Conservation (phyloP, 441 rosid genomes). For the Hura crepitans region DNA sequence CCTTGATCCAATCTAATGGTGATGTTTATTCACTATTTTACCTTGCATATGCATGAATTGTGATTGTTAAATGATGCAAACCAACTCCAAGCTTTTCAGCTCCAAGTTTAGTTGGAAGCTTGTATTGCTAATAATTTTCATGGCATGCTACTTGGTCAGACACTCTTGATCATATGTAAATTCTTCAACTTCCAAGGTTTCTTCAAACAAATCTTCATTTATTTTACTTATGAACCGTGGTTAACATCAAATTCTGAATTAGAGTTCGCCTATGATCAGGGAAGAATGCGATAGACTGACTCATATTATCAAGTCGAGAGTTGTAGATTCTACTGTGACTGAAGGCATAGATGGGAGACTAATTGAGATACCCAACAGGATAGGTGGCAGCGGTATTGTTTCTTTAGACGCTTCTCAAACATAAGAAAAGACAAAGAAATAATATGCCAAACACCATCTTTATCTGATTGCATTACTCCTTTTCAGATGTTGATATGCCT, state of each 20-base stretch:
- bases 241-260: constrained; percentile 23
- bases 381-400: constrained; percentile 41
- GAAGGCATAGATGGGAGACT: constrained; percentile 29
- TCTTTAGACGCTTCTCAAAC: constrained; percentile 27
- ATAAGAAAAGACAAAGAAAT: constrained; percentile 9
- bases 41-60: constrained; percentile 11
- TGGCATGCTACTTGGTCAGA: not conserved
- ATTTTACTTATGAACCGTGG: constrained; percentile 1
- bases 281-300: constrained; percentile 73
- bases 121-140: constrained; percentile 6
- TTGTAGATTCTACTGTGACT: constrained; percentile 39
- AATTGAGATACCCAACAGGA: constrained; percentile 25
- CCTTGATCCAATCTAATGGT: not conserved
- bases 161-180: not conserved
- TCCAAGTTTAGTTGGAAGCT: constrained; percentile 14
- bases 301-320: constrained; percentile 67
- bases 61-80: too few relatives aligned
- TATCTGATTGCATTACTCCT: constrained; percentile 23
- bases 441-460: constrained; percentile 16
- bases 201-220: not conserved
- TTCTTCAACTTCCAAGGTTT: constrained; percentile 3
- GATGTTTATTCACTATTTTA: not conserved
- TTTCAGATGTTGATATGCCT: constrained; percentile 46
- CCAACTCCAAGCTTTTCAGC: too few relatives aligned
- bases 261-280: constrained; percentile 47